Conservation (phyloP, 345 rosid genomes). For the Lepidium sativum region DNA sequence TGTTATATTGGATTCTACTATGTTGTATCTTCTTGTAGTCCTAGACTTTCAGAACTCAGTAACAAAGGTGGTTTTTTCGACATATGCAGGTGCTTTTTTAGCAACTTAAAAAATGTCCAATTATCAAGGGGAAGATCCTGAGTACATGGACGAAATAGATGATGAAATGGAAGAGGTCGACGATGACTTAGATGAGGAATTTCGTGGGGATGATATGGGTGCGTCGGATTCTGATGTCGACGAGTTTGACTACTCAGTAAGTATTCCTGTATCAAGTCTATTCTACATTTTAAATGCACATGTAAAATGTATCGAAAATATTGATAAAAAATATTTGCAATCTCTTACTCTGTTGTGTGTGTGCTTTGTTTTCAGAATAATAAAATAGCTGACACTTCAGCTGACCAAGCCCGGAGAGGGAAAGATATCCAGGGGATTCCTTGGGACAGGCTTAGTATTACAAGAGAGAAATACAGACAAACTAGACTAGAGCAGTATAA, state of each 20-base stretch:
- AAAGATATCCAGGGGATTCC: slow-evolving; percentile 87
- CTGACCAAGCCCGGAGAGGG: slow-evolving; percentile 70
- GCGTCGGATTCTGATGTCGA: slow-evolving; percentile 65
- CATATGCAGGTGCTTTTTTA: slow-evolving; percentile 12
- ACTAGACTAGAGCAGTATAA: slow-evolving; percentile 79
- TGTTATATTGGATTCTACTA: background rate
- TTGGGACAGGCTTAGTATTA: slow-evolving; percentile 72
- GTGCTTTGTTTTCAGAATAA: slow-evolving; percentile 24
- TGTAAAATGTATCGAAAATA: background rate
- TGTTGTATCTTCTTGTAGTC: background rate
- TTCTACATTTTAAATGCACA: background rate
- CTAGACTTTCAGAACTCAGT: background rate
- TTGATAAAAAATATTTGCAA: background rate
- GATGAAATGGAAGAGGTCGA: slow-evolving; percentile 37
- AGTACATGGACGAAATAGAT: slow-evolving; percentile 54
- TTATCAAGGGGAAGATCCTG: slow-evolving; percentile 53
- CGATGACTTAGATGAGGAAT: slow-evolving; percentile 37
- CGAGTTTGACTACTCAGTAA: slow-evolving; percentile 48
- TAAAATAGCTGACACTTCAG: slow-evolving; percentile 57
- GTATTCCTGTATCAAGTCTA: background rate
- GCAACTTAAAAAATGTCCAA: slow-evolving; percentile 39
- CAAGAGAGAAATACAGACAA: slow-evolving; percentile 61
- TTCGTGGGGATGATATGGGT: slow-evolving; percentile 35
- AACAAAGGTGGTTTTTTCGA: background rate
- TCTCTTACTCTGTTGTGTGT: slow-evolving; percentile 2